Percentiles rank a stretch among this genome's conserved stretches.
Evolutionary conservation across 495 filamentous ascomycete genomes (phyloP).

Genomic region (Ramalina peruviana): DNA sequence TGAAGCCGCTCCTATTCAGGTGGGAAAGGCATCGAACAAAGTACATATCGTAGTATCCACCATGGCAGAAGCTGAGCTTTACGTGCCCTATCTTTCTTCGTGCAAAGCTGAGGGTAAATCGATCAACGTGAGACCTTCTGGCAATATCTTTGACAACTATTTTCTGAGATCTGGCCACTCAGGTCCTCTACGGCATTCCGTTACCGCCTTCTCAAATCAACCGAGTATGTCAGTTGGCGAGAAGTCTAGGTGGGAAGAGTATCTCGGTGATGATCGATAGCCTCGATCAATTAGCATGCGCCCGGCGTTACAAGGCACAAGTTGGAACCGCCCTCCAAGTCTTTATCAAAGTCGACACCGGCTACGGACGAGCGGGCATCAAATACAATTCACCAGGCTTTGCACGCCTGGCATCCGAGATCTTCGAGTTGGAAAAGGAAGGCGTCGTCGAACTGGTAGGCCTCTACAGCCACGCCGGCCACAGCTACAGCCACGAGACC

Average conservation of each 20-base stretch:
- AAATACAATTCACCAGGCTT: slow-evolving; percentile 36
- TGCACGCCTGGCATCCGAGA: slow-evolving; percentile 33
- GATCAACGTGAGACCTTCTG: slow-evolving; percentile 38
- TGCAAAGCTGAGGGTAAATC: slow-evolving; percentile 30
- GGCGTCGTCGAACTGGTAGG: slow-evolving; percentile 41
- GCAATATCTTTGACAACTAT: not conserved
- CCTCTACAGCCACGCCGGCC: slow-evolving; percentile 67
- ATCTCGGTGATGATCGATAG: slow-evolving; percentile 65
- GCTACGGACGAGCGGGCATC: slow-evolving; percentile 63
- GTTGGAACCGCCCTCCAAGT: slow-evolving; percentile 32
- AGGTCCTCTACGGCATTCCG: slow-evolving; percentile 68
- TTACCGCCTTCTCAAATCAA: slow-evolving; percentile 45
- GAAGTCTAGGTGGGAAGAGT: slow-evolving; percentile 33
- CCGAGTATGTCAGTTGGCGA: slow-evolving; percentile 40
- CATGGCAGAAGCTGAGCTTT: slow-evolving; percentile 59
- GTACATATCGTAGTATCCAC: slow-evolving; percentile 70
- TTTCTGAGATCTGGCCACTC: not conserved
- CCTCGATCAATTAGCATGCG: slow-evolving; percentile 38
- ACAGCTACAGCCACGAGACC: slow-evolving; percentile 46
- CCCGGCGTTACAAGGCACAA: slow-evolving; percentile 26
- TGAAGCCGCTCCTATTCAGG: slow-evolving; percentile 61
- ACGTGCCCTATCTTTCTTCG: slow-evolving; percentile 44
- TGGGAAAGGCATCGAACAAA: slow-evolving; percentile 35
- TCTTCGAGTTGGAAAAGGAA: slow-evolving; percentile 25
- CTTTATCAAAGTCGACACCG: slow-evolving; percentile 70